A percentile compares a stretch with the other conserved stretches of the same genome.
Conservation (phyloP, 1,284 basidiomycete species). For the Coniophora puteana region DNA sequence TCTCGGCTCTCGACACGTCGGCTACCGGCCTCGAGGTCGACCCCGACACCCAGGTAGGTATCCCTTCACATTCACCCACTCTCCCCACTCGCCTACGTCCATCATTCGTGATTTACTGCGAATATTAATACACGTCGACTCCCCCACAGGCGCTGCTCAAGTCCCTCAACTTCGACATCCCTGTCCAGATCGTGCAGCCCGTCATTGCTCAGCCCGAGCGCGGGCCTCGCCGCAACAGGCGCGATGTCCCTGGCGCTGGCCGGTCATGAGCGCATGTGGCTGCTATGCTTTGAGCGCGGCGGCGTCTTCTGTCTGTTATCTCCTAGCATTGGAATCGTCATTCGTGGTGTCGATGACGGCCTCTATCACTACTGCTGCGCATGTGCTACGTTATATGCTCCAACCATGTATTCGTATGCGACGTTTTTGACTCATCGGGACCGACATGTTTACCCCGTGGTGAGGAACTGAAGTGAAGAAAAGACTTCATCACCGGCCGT, state of each 20-base stretch:
- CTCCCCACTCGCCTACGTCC: too few relatives aligned
- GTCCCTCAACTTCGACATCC: conserved; percentile 90
- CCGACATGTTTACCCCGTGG: too few relatives aligned
- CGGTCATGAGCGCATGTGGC: conserved; percentile 28
- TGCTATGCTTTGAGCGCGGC: not conserved
- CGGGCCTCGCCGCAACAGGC: conserved; percentile 68
- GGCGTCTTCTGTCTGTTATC: too few relatives aligned
- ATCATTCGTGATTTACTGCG: not conserved
- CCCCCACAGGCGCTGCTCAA: conserved; percentile 79
- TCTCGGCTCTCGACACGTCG: conserved; percentile 87
- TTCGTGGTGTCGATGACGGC: too few relatives aligned
- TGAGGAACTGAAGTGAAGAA: too few relatives aligned
- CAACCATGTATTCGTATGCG: conserved; percentile 2
- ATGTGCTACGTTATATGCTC: too few relatives aligned
- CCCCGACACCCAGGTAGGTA: conserved; percentile 82
- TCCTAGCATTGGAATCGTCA: too few relatives aligned
- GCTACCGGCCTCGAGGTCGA: conserved; percentile 82
- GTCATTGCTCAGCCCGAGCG: conserved; percentile 72
- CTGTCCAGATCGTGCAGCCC: conserved; percentile 67
- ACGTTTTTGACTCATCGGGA: conserved; percentile 2
- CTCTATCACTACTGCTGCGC: too few relatives aligned
- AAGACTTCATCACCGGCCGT: too few relatives aligned
- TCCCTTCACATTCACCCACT: not conserved
- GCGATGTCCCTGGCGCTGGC: conserved; percentile 83
- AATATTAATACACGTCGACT: conserved; percentile 1